These are phyloP conservation scores for Mesembryanthemum crystallinum DNA, from an alignment of 148 eudicot species.

Conservation along the genomic window DNA sequence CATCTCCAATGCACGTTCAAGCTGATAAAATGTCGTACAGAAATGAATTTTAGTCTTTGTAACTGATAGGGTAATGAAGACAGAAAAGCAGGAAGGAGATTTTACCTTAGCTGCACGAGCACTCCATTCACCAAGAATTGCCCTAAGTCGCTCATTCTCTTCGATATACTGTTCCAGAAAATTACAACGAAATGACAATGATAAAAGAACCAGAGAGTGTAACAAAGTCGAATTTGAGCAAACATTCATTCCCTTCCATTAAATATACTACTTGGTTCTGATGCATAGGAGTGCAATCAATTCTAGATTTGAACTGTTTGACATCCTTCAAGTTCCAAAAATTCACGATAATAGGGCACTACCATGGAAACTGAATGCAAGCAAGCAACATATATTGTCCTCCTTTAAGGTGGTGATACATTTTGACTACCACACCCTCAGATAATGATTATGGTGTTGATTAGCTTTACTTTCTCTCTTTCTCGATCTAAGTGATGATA, in stretches of 20 bases:
- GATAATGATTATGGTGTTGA: too few relatives aligned
- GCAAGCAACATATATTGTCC: background rate
- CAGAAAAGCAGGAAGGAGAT: background rate
- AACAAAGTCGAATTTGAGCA: background rate
- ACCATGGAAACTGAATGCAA: background rate
- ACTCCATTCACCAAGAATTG: constrained; percentile 97
- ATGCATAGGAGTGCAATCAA: background rate
- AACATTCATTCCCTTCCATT: background rate
- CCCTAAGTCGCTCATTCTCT: constrained; percentile 94
- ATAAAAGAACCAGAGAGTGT: background rate
- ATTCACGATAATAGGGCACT: background rate
- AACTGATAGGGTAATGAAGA: background rate
- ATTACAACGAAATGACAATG: background rate
- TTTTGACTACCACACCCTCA: too few relatives aligned
- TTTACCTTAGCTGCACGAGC: constrained; percentile 90
- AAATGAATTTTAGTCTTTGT: background rate
- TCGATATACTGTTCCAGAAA: constrained; percentile 67
- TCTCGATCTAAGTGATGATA: too few relatives aligned
- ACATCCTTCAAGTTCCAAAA: background rate
- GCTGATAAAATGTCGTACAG: constrained; percentile 35
- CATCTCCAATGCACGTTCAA: constrained; percentile 80
- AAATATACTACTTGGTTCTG: background rate
- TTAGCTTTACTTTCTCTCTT: too few relatives aligned
- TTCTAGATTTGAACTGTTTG: background rate
- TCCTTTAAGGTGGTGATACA: too few relatives aligned